Percentiles rank a stretch among this genome's conserved stretches.
These are phyloP conservation scores for Apiotrichum montevideense DNA, from an alignment of 1,284 basidiomycete genomes.

Conservation along the genomic window DNA sequence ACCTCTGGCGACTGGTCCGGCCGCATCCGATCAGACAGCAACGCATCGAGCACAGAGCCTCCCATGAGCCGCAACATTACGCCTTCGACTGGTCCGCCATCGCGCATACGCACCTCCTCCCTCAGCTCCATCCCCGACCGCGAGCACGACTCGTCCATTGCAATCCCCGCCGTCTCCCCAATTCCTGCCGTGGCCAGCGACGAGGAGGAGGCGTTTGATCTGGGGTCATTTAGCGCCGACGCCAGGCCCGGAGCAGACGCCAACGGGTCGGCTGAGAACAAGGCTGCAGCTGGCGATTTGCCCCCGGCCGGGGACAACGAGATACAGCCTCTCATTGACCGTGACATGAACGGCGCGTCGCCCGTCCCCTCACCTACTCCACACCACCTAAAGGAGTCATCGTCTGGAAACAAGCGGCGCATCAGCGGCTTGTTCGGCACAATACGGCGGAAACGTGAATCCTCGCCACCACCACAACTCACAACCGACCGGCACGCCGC, in stretches of 20 bases:
- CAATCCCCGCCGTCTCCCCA: neutral
- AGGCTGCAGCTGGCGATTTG: neutral
- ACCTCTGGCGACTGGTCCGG: constrained; percentile 17
- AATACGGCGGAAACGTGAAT: constrained; percentile 10
- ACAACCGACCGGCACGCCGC: neutral
- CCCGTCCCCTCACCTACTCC: neutral
- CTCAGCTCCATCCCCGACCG: neutral
- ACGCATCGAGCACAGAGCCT: neutral
- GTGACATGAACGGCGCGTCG: neutral
- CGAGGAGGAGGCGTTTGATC: constrained; percentile 11
- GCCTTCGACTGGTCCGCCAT: constrained; percentile 19
- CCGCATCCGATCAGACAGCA: constrained; percentile 15
- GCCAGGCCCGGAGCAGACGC: neutral
- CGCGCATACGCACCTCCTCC: constrained; percentile 35
- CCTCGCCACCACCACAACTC: neutral
- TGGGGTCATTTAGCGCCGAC: neutral
- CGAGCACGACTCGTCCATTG: neutral
- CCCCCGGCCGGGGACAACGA: neutral
- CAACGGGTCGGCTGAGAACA: neutral
- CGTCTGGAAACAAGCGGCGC: neutral
- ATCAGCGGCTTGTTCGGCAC: constrained; percentile 13
- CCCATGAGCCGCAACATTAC: constrained; percentile 6
- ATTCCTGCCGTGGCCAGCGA: constrained; percentile 13
- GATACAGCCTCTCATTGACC: too few relatives aligned
- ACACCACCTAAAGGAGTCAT: neutral